Conservation (phyloP, 1,139 yeast species). For the Taphrina deformans region DNA sequence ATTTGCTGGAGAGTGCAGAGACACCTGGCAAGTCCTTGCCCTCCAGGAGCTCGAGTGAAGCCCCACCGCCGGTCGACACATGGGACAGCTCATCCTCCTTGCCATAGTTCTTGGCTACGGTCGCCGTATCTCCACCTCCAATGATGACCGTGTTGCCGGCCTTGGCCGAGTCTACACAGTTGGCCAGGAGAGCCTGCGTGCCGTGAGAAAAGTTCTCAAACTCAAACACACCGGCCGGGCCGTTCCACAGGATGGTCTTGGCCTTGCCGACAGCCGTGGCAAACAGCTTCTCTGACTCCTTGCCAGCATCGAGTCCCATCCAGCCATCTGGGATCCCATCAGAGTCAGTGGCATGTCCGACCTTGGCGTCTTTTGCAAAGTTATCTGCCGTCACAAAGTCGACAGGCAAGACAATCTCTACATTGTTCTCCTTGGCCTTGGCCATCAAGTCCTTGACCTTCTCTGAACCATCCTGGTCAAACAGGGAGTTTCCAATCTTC, state of each 20-base stretch:
- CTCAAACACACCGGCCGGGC: slow-evolving; percentile 99
- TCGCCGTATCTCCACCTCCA: slow-evolving; percentile 99
- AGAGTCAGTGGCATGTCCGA: slow-evolving; percentile 75
- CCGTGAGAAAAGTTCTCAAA: slow-evolving; percentile 86
- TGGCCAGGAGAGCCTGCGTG: slow-evolving; percentile 84
- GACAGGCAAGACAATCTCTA: slow-evolving; percentile 85
- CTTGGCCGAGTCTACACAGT: slow-evolving; percentile 79
- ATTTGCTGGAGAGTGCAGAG: slow-evolving; percentile 75
- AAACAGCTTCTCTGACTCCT: slow-evolving; percentile 75
- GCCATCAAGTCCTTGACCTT: slow-evolving; percentile 83
- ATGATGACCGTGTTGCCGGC: slow-evolving; percentile 82
- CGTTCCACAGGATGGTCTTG: slow-evolving; percentile 98
- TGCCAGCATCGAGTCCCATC: slow-evolving; percentile 96
- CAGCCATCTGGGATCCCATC: slow-evolving; percentile 89
- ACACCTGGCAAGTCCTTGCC: slow-evolving; percentile 99
- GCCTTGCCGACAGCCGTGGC: slow-evolving; percentile 80
- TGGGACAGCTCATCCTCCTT: slow-evolving; percentile 92
- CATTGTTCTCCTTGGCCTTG: slow-evolving; percentile 92
- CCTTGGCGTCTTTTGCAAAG: slow-evolving; percentile 84
- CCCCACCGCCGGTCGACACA: slow-evolving; percentile 99
- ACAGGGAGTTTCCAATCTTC: slow-evolving; percentile 82
- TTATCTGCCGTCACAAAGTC: slow-evolving; percentile 93
- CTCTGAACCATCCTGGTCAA: slow-evolving; percentile 89
- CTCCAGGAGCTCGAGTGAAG: slow-evolving; percentile 93
- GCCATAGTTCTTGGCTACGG: slow-evolving; percentile 96